phyloP scores from a whole-genome alignment of 768 basidiomycete genomes.

The Suillus variegatus region DNA sequence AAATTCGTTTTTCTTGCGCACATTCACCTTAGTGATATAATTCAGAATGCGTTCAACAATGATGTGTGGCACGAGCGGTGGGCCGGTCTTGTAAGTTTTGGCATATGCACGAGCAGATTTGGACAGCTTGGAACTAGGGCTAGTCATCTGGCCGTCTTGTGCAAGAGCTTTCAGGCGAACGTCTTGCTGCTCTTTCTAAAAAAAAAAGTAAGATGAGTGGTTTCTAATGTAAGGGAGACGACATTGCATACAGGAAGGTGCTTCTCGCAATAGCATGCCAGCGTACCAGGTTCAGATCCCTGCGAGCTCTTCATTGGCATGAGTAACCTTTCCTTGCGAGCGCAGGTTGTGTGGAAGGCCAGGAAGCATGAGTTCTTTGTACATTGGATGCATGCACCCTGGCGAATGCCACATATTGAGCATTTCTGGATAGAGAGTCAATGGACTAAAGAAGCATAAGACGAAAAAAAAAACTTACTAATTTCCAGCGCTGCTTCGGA shows the following conservation, averaged over 20 bases:
- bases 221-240: not conserved
- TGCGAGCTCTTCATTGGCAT: conserved; percentile 86
- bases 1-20: conserved; percentile 79
- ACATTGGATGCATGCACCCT: conserved; percentile 96
- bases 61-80: conserved; percentile 86
- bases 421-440: conserved; percentile 48
- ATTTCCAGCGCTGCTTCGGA: conserved; percentile 89
- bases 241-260: conserved; percentile 76
- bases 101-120: conserved; percentile 91
- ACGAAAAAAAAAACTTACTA: conserved; percentile 54
- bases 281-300: conserved; percentile 68
- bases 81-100: conserved; percentile 89
- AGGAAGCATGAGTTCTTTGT: conserved; percentile 86
- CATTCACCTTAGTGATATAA: conserved; percentile 68
- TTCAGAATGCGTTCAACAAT: conserved; percentile 78
- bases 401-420: conserved; percentile 56
- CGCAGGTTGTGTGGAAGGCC: conserved; percentile 95
- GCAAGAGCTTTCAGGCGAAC: conserved; percentile 58
- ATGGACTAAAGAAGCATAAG: not conserved
- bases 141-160: conserved; percentile 39
- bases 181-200: conserved; percentile 70
- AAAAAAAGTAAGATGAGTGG: not conserved
- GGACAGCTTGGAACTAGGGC: conserved; percentile 47
- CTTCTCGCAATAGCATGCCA: conserved; percentile 85
- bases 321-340: conserved; percentile 80